These are phyloP conservation scores for Mycena maculata DNA, from an alignment of 768 basidiomycete genomes.

Conservation along the genomic window DNA sequence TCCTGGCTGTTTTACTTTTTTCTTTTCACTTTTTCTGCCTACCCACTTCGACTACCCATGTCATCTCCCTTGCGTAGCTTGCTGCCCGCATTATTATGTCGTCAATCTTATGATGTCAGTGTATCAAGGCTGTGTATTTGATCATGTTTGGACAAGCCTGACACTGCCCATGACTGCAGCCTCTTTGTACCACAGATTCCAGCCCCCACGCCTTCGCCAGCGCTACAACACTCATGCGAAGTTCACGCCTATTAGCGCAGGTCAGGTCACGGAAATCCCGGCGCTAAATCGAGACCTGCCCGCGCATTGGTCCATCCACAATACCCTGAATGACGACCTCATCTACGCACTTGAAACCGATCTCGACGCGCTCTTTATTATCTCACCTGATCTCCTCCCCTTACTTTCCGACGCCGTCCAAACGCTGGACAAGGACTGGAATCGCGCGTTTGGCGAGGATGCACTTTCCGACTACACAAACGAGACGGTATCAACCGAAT, in stretches of 20 bases:
- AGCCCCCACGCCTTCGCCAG: no score
- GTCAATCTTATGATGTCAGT: no score
- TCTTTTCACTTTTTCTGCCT: no score
- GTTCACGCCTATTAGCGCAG: background rate
- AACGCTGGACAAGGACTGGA: background rate
- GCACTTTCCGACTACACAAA: background rate
- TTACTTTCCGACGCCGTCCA: background rate
- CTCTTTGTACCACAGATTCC: no score
- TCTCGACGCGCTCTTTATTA: background rate
- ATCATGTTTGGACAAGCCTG: no score
- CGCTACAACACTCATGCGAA: background rate
- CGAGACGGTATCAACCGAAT: background rate
- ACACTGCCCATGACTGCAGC: no score
- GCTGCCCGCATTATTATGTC: no score
- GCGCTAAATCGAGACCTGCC: background rate
- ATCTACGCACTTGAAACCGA: background rate
- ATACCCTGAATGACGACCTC: background rate
- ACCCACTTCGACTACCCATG: no score
- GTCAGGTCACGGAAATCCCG: background rate
- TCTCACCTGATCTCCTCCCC: background rate
- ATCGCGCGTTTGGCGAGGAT: background rate
- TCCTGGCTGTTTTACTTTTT: no score
- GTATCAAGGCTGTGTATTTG: no score
- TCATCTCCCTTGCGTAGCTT: no score
- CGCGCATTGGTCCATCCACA: constrained; percentile 4